phyloP scores from a whole-genome alignment of 495 filamentous ascomycete genomes.

The Astrothelium macrocarpum region DNA sequence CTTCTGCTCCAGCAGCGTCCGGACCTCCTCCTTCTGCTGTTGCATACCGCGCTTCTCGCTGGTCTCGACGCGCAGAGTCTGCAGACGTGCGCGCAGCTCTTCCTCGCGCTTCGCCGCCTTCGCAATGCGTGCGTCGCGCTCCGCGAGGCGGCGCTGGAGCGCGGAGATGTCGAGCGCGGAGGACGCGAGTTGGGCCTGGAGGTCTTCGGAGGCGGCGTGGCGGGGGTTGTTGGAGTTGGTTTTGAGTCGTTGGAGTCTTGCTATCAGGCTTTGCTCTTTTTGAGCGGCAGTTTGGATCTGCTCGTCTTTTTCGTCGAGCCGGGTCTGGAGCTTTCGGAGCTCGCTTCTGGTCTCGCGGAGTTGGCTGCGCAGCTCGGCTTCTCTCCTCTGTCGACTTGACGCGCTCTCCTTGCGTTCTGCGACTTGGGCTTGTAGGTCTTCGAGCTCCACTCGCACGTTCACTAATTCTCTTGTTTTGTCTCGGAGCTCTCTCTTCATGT shows the following conservation, averaged over 20 bases:
- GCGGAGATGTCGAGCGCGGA: slow-evolving; percentile 11
- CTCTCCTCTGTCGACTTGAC: slow-evolving; percentile 18
- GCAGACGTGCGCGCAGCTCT: slow-evolving; percentile 11
- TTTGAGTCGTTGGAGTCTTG: slow-evolving; percentile 11
- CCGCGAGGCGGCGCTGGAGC: slow-evolving; percentile 12
- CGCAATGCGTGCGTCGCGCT: slow-evolving; percentile 12
- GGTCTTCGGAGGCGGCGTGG: not conserved
- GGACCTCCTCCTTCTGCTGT: slow-evolving; percentile 12
- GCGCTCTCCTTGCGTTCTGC: slow-evolving; percentile 19
- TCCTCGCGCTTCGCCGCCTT: slow-evolving; percentile 10
- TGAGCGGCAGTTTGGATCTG: slow-evolving; percentile 8
- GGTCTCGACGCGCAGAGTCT: slow-evolving; percentile 9
- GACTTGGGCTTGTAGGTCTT: slow-evolving; percentile 13
- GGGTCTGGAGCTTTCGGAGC: slow-evolving; percentile 14
- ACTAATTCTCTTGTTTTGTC: slow-evolving; percentile 15
- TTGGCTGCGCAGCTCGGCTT: slow-evolving; percentile 18
- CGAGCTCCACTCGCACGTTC: slow-evolving; percentile 13
- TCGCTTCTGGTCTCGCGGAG: slow-evolving; percentile 18
- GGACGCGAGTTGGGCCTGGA: slow-evolving; percentile 14
- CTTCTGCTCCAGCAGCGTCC: slow-evolving; percentile 9
- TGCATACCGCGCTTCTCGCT: slow-evolving; percentile 11
- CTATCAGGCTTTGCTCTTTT: slow-evolving; percentile 18
- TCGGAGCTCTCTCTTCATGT: slow-evolving; percentile 24
- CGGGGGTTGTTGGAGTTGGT: not conserved
- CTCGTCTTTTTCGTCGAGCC: slow-evolving; percentile 17